A percentile compares a stretch with the other conserved stretches of the same genome.
phyloP scores from a whole-genome alignment of 2,329 filamentous ascomycete genomes.

The Penicillium sp. region DNA sequence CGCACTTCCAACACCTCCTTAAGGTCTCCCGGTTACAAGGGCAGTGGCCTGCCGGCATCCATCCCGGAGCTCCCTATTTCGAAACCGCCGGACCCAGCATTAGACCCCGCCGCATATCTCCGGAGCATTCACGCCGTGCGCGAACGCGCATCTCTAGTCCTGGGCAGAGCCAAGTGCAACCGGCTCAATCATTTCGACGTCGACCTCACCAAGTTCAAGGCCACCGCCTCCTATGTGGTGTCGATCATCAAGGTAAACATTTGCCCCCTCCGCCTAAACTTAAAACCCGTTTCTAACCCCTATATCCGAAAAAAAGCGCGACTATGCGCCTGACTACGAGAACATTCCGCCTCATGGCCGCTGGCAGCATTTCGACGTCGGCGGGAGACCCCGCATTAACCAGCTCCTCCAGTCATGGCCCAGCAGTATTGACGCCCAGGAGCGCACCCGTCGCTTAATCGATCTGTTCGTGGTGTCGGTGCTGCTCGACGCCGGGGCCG shows the following conservation, averaged over 20 bases:
- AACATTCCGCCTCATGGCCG: constrained; percentile 79
- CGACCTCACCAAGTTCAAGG: constrained; percentile 77
- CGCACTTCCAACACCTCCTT: constrained; percentile 48
- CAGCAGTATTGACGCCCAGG: constrained; percentile 47
- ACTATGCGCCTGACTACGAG: constrained; percentile 66
- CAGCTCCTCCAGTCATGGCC: constrained; percentile 53
- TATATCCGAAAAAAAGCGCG: constrained; percentile 51
- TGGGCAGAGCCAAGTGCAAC: constrained; percentile 74
- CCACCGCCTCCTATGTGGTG: constrained; percentile 84
- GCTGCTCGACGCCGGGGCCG: constrained; percentile 71
- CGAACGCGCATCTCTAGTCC: constrained; percentile 70
- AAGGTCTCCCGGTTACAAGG: constrained; percentile 50
- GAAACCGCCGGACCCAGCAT: constrained; percentile 77
- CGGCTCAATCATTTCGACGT: constrained; percentile 83
- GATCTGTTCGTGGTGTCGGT: constrained; percentile 64
- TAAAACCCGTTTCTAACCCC: constrained; percentile 1
- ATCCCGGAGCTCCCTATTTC: constrained; percentile 79
- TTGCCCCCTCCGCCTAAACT: background rate
- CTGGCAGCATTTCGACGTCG: constrained; percentile 65
- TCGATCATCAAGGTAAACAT: constrained; percentile 80
- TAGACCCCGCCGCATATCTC: constrained; percentile 87
- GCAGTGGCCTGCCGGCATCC: constrained; percentile 47
- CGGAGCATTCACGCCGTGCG: constrained; percentile 85
- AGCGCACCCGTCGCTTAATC: constrained; percentile 56
- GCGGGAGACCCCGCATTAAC: constrained; percentile 53